Conservation (phyloP, 495 filamentous ascomycete genomes). For the Talaromyces liani region DNA sequence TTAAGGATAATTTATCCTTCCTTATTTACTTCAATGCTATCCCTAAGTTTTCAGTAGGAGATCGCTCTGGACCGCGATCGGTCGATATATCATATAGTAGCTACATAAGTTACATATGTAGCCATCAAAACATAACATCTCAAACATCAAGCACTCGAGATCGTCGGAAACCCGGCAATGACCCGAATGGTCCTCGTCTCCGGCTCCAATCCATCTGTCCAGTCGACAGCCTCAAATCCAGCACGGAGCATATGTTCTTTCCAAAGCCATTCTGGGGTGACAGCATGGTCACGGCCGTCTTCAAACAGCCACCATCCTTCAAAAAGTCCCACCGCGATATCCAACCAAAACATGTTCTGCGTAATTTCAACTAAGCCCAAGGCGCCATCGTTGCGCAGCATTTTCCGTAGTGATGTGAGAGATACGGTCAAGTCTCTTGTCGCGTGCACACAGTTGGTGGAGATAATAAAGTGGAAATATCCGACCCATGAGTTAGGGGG, state of each 20-base stretch:
- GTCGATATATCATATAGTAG: neutral
- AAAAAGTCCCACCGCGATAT: slow-evolving; percentile 25
- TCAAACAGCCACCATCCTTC: slow-evolving; percentile 31
- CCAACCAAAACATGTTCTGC: slow-evolving; percentile 22
- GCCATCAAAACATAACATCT: neutral
- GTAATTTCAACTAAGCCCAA: slow-evolving; percentile 34
- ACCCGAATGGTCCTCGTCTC: slow-evolving; percentile 18
- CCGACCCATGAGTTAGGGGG: slow-evolving; percentile 12
- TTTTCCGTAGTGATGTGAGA: slow-evolving; percentile 17
- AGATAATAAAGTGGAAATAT: slow-evolving; percentile 26
- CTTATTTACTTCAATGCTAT: neutral
- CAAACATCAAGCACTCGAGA: neutral
- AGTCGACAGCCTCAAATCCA: slow-evolving; percentile 13
- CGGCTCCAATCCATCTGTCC: slow-evolving; percentile 12
- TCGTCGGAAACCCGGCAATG: slow-evolving; percentile 15
- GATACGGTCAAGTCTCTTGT: slow-evolving; percentile 24
- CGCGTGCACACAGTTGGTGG: slow-evolving; percentile 39
- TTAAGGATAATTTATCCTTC: neutral
- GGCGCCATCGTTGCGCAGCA: slow-evolving; percentile 29
- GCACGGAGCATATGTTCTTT: slow-evolving; percentile 11
- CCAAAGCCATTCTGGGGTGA: slow-evolving; percentile 13
- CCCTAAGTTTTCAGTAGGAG: neutral
- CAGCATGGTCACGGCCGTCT: slow-evolving; percentile 20
- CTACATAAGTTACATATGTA: neutral
- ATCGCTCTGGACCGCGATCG: neutral